Base-by-base conservation (phyloP, 768 basidiomycete genomes). In the Asterophora lycoperdoides region DNA sequence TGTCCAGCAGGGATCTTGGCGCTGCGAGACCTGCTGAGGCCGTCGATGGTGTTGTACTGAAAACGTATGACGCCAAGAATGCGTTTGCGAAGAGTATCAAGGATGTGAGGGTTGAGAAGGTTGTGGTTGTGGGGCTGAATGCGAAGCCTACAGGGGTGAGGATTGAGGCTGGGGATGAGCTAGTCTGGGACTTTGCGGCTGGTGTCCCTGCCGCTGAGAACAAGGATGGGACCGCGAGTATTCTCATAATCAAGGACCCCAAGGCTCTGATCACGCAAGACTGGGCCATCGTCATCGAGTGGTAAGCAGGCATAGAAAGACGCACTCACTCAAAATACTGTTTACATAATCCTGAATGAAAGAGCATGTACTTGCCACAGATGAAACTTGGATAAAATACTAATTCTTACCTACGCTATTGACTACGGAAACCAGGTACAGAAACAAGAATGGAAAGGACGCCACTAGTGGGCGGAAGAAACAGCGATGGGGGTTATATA, bases 201-300 rank as follows among this genome's bases (percentile, higher is more conserved):
- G 90, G 91, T 19, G 73, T 76, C 30, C 70, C 72, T 8, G 75
- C 82, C 15, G 64, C 62, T 14, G 79, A 76, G 3, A 80, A 75
- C 56, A 80, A 77, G 64, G 85, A 83, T 53, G 86, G 80, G 3
- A 56, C 37, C n/a, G 81, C 89, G 18, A 85, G 84, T 58, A 65
- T 81, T 48, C 69, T 98, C 50, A 71, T 74, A 1, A 79, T 99
- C 65, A 89, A 85, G 68, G 85, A 92, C 62, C 89, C 89, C 2
- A 78, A 65, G 48, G 75, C 81, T 9, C 60, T 64, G 35, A 67
- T 89, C 44, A 68, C 74, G 23, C 67, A 72, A 35, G 83, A 89
- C 60, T 92, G 89, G 89, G 68, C 69, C 40, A 76, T 91, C 61
- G 67, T 15, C 62, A 59, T 45, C 61, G 69, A 50, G 58, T 62